Conservation (phyloP, 352 stramenopile species). For the Pythium brachiatum region DNA sequence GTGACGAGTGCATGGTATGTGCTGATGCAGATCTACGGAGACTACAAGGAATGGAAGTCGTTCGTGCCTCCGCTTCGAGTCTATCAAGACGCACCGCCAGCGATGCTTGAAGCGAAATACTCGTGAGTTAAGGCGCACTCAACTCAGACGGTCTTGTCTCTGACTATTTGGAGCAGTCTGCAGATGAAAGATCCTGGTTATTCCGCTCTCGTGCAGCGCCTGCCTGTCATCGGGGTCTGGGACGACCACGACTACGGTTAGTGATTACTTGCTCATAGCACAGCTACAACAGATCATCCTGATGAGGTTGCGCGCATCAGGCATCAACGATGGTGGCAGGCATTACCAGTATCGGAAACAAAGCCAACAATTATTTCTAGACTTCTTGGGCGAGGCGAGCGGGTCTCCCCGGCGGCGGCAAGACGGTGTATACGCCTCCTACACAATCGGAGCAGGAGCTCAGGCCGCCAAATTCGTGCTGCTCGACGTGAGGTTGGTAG, state of each 20-base stretch:
- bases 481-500: conserved; percentile 37
- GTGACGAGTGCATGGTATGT: not conserved
- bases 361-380: conserved; percentile 39
- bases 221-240: conserved; percentile 33
- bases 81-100: conserved; percentile 28
- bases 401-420: conserved; percentile 29
- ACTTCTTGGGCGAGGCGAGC: conserved; percentile 37
- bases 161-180: conserved; percentile 7
- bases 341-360: conserved; percentile 32
- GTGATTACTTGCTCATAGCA: not conserved
- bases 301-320: conserved; percentile 5
- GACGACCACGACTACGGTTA: conserved; percentile 58
- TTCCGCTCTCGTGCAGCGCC: conserved; percentile 7
- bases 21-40: conserved; percentile 37
- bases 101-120: conserved; percentile 35
- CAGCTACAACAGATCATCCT: not conserved
- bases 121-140: conserved; percentile 12
- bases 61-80: conserved; percentile 23
- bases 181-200: conserved; percentile 26
- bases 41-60: conserved; percentile 29
- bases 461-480: conserved; percentile 40
- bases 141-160: no score
- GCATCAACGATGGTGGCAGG: conserved; percentile 41
- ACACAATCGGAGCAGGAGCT: conserved; percentile 24
- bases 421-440: conserved; percentile 38